A percentile compares a stretch with the other conserved stretches of the same genome.
Evolutionary conservation across 1,284 basidiomycete species (phyloP).

Genomic region (Caloboletus firmus): DNA sequence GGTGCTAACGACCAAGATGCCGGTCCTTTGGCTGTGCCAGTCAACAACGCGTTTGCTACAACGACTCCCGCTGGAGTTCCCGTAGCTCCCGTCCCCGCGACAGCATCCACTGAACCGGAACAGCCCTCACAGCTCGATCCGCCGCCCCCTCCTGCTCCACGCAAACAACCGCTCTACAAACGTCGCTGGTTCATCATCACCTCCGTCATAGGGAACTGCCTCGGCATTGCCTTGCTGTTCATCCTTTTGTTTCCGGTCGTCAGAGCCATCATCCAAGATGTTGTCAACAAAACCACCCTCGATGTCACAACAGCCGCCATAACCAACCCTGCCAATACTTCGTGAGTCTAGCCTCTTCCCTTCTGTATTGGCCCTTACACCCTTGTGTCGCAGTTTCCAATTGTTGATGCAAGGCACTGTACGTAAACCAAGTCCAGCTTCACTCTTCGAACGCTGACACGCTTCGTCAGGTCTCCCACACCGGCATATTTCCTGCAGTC

Average conservation of each 20-base stretch:
- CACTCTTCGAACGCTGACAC: not conserved
- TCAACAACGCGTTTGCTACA: conserved; percentile 10
- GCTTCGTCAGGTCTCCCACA: conserved; percentile 53
- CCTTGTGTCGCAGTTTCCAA: conserved; percentile 42
- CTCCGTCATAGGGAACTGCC: conserved; percentile 36
- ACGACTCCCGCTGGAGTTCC: conserved; percentile 35
- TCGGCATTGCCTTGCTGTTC: conserved; percentile 63
- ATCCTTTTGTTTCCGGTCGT: conserved; percentile 65
- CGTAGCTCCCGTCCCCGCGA: conserved; percentile 10
- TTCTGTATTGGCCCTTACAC: not conserved
- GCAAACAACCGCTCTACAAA: conserved; percentile 38
- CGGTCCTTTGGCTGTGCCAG: conserved; percentile 16
- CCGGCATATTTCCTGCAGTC: conserved; percentile 57
- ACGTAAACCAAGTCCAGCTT: conserved; percentile 10
- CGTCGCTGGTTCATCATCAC: conserved; percentile 49
- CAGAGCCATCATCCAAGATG: conserved; percentile 59
- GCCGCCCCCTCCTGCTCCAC: conserved; percentile 9
- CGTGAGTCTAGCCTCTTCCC: conserved; percentile 40
- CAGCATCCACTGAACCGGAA: conserved; percentile 13
- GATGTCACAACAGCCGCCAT: conserved; percentile 54
- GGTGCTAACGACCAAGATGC: conserved; percentile 31
- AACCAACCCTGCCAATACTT: conserved; percentile 48
- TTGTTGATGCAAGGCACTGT: conserved; percentile 49
- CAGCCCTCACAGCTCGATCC: conserved; percentile 37
- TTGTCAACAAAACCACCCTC: conserved; percentile 55